phyloP scores from a whole-genome alignment of 208 protist genomes.

The Trypanosoma boissoni region DNA sequence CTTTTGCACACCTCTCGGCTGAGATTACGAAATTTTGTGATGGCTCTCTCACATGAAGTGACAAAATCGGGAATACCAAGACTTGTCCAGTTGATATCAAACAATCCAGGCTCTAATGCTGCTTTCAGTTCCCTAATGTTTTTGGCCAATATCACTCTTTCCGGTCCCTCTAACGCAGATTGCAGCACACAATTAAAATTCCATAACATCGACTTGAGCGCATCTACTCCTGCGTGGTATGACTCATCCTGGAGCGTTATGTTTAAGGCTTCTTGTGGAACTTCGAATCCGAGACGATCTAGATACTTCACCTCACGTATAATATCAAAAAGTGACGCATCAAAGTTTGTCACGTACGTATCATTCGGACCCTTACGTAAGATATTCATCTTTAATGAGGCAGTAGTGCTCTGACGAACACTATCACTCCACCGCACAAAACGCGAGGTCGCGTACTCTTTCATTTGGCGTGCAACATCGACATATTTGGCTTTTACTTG shows the following conservation, averaged over 20 bases:
- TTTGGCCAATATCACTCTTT: slow-evolving; percentile 88
- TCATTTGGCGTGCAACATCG: slow-evolving; percentile 91
- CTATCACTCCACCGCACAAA: slow-evolving; percentile 92
- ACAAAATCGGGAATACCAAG: slow-evolving; percentile 97
- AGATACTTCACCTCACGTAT: slow-evolving; percentile 98
- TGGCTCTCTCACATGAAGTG: slow-evolving; percentile 86
- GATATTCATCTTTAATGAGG: slow-evolving; percentile 91
- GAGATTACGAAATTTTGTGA: slow-evolving; percentile 95
- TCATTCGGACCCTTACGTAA: slow-evolving; percentile 70
- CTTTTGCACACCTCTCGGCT: slow-evolving; percentile 96
- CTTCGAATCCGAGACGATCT: slow-evolving; percentile 94
- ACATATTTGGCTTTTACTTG: slow-evolving; percentile 93
- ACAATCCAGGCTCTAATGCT: slow-evolving; percentile 91
- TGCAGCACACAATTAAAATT: slow-evolving; percentile 89
- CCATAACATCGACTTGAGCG: slow-evolving; percentile 93
- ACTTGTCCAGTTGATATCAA: slow-evolving; percentile 98
- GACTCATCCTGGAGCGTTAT: slow-evolving; percentile 98
- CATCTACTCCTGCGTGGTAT: slow-evolving; percentile 94
- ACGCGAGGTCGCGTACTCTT: slow-evolving; percentile 90
- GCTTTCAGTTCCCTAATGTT: slow-evolving; percentile 90
- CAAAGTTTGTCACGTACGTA: slow-evolving; percentile 94
- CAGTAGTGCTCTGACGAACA: slow-evolving; percentile 79
- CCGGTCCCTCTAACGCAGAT: slow-evolving; percentile 75
- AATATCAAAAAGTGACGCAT: slow-evolving; percentile 87
- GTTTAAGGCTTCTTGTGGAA: slow-evolving; percentile 96